Percentiles rank a stretch among this genome's conserved stretches.
Evolutionary conservation across 2,329 filamentous ascomycete genomes (phyloP).

Genomic region (Colletotrichum sp.): DNA sequence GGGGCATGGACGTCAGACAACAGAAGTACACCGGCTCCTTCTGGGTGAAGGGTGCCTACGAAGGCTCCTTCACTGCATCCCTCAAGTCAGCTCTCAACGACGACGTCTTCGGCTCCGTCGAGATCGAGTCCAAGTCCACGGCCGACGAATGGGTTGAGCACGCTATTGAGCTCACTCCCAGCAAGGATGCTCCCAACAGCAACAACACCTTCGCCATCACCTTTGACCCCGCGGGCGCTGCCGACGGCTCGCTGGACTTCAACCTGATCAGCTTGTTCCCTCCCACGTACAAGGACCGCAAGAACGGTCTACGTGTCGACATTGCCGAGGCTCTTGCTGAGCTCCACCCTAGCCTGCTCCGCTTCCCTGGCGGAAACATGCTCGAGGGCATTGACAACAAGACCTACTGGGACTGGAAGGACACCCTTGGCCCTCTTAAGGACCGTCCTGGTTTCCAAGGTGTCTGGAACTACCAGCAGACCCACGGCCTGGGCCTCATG

Average conservation of each 20-base stretch:
- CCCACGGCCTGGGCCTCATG: slow-evolving; percentile 64
- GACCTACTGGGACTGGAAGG: slow-evolving; percentile 56
- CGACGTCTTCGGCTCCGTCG: slow-evolving; percentile 49
- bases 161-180: slow-evolving; percentile 47
- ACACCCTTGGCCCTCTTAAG: slow-evolving; percentile 58
- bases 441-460: slow-evolving; percentile 60
- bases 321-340: slow-evolving; percentile 57
- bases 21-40: slow-evolving; percentile 56
- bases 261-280: slow-evolving; percentile 66
- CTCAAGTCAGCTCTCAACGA: slow-evolving; percentile 49
- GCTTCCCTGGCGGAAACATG: slow-evolving; percentile 71
- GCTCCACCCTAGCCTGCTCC: slow-evolving; percentile 61
- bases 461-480: slow-evolving; percentile 66
- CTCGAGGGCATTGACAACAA: slow-evolving; percentile 51
- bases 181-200: slow-evolving; percentile 51
- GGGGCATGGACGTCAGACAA: slow-evolving; percentile 59
- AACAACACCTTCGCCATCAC: slow-evolving; percentile 63
- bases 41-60: slow-evolving; percentile 56
- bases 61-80: slow-evolving; percentile 51
- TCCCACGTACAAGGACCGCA: slow-evolving; percentile 61
- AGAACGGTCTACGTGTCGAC: slow-evolving; percentile 63
- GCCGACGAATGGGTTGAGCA: slow-evolving; percentile 57
- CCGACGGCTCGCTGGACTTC: slow-evolving; percentile 54
- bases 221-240: slow-evolving; percentile 48
- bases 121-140: slow-evolving; percentile 47